Percentiles rank a stretch among this genome's conserved stretches.
phyloP scores from a whole-genome alignment of 2,329 filamentous ascomycete genomes.

The Rhexocercosporidium sp. region DNA sequence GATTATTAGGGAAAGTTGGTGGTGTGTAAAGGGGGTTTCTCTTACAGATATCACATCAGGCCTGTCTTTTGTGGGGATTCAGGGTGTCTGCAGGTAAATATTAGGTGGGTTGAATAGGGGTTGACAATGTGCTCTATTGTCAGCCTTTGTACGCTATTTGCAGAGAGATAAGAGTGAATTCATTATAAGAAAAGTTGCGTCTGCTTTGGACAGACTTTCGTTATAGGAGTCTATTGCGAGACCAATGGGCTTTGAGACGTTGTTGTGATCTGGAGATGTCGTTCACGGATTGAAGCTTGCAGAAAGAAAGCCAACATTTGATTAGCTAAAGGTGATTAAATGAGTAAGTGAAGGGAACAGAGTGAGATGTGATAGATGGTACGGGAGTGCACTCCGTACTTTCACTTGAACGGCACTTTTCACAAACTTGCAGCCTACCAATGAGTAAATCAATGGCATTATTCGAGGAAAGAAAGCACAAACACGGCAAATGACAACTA shows the following conservation, averaged over 20 bases:
- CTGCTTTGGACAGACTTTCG: neutral
- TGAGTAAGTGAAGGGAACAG: neutral
- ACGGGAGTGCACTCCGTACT: neutral
- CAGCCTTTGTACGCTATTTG: constrained; percentile 20
- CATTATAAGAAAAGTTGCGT: neutral
- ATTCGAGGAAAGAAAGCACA: neutral
- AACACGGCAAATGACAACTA: neutral
- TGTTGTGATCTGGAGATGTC: neutral
- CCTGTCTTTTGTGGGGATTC: constrained; percentile 8
- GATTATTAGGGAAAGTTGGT: neutral
- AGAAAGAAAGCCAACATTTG: neutral
- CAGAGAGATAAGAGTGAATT: neutral
- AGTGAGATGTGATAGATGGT: neutral
- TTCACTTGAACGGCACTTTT: neutral
- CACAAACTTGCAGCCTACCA: neutral
- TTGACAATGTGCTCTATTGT: constrained; percentile 12
- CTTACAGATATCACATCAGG: neutral
- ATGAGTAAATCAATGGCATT: neutral
- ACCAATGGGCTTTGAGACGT: neutral
- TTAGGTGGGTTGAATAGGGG: constrained; percentile 2
- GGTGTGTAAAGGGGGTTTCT: neutral
- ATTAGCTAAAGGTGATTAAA: neutral
- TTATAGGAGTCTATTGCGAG: neutral
- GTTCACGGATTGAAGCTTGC: neutral
- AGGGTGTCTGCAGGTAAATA: constrained; percentile 28